Evolutionary conservation across 345 rosid species (phyloP), one percentile per base, ranked within the genome.

Genomic region (Arabis alpina): DNA sequence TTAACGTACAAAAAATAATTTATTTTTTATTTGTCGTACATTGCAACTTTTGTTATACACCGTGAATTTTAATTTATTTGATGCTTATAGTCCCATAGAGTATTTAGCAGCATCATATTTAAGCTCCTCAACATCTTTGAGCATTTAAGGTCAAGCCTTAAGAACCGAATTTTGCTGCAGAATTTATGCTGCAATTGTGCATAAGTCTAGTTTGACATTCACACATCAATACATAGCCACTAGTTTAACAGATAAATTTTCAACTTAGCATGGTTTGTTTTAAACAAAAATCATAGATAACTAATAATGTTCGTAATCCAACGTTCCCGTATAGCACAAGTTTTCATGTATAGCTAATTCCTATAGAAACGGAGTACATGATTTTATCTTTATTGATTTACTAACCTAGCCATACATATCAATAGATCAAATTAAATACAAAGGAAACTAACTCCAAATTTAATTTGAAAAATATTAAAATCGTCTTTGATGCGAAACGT

Each of bases 101-200:
- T 28, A 55, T 68, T 56, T 68, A 54, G 55, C 62, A 39, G 43
- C 43, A 62, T 28, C 52, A 28, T 19, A 19, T 19, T 34, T n/a
- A 55, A 55, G 63, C 54, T 54, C 72, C 43, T 49, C 54, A 44
- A 24, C 64, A 40, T 42, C n/a, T 40, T 58, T 40, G 11, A 59
- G 23, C 49, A 59, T 59, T 23, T 41, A n/a, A 24, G 12, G 19
- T 19, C 50, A 48, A 40, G 48, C 64, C 10, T 36, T 36, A 36
- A 36, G 23, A 8, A 55, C 54, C 61, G 3, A 34, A n/a, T 9
- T 19, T 68, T 56, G 27, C 25, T 68, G 55, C 72, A 44, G 34
- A 45, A 23, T 44, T 55, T 55, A 36, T 9, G 47, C 64, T 68
- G 54, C 2, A 36, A 54, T 5, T 16, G 34, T 30, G 50, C 19